Conservation (phyloP, 805 yeast genomes). For the Barnettozyma sucrosica region DNA sequence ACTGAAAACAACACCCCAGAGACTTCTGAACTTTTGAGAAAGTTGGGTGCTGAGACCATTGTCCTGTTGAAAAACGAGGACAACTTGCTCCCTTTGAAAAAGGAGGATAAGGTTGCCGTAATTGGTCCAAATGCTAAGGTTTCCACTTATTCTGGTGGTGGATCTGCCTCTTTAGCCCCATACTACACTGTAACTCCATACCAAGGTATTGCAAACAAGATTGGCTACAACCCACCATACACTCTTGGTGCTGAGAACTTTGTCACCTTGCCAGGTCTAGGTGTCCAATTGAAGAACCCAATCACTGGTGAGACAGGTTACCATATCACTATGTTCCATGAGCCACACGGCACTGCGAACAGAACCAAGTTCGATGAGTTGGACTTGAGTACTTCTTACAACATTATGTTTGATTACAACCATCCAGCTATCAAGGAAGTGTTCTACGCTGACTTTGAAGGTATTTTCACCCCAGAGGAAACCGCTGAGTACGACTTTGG, state of each 20-base stretch:
- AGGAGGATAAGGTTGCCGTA: slow-evolving; percentile 38
- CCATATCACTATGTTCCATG: slow-evolving; percentile 23
- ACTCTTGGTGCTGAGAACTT: slow-evolving; percentile 34
- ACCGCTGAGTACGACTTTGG: slow-evolving; percentile 49
- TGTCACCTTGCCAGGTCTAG: slow-evolving; percentile 31
- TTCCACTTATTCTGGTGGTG: slow-evolving; percentile 54
- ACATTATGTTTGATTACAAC: slow-evolving; percentile 28
- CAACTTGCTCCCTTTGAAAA: slow-evolving; percentile 41
- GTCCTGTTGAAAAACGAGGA: slow-evolving; percentile 53
- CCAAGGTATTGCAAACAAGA: slow-evolving; percentile 36
- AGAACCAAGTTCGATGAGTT: slow-evolving; percentile 28
- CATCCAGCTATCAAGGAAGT: slow-evolving; percentile 17
- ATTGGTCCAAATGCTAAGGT: slow-evolving; percentile 56
- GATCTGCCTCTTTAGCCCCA: slow-evolving; percentile 49
- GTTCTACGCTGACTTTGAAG: slow-evolving; percentile 44
- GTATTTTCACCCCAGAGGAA: slow-evolving; percentile 40
- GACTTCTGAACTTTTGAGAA: slow-evolving; percentile 37
- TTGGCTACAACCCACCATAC: slow-evolving; percentile 24
- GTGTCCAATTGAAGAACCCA: slow-evolving; percentile 23
- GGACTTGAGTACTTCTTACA: slow-evolving; percentile 18
- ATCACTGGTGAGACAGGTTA: slow-evolving; percentile 24
- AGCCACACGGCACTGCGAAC: slow-evolving; percentile 17
- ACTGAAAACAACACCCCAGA: slow-evolving; percentile 40
- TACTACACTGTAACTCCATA: slow-evolving; percentile 44
- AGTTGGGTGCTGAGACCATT: slow-evolving; percentile 44